Conservation (phyloP, 805 yeast species). For the Brettanomyces sp. region DNA sequence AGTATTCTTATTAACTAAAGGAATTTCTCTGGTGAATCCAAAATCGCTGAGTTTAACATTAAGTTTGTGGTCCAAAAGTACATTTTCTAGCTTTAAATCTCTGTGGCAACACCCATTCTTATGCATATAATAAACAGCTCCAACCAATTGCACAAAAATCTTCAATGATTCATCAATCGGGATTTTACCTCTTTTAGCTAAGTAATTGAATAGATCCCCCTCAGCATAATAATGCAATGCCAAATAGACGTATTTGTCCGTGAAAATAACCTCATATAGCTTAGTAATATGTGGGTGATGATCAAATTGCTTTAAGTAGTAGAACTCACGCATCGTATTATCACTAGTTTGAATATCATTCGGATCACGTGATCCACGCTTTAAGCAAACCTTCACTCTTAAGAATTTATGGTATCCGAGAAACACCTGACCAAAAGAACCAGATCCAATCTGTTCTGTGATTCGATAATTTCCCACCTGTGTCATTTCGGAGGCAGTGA, state of each 20-base stretch:
- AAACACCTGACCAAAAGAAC: conserved; percentile 87
- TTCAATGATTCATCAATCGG: conserved; percentile 40
- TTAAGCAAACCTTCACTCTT: conserved; percentile 71
- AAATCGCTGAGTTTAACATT: conserved; percentile 80
- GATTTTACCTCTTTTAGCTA: conserved; percentile 42
- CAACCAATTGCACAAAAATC: conserved; percentile 56
- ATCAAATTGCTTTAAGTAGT: conserved; percentile 69
- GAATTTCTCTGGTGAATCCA: conserved; percentile 81
- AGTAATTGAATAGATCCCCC: conserved; percentile 62
- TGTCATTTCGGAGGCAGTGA: conserved; percentile 32
- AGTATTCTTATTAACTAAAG: conserved; percentile 17
- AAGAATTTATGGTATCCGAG: conserved; percentile 73
- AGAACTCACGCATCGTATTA: conserved; percentile 82
- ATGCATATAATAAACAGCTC: conserved; percentile 72
- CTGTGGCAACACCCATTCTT: conserved; percentile 66
- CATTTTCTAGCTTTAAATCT: conserved; percentile 84
- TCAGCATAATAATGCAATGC: conserved; percentile 86
- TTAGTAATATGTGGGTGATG: conserved; percentile 76
- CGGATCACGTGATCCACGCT: conserved; percentile 43
- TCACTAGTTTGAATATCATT: conserved; percentile 49
- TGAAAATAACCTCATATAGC: conserved; percentile 75
- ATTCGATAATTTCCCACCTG: conserved; percentile 80
- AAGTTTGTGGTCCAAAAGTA: conserved; percentile 48
- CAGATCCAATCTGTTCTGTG: conserved; percentile 73
- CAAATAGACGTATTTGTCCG: conserved; percentile 76